Base-by-base conservation (phyloP, 1,139 yeast species). In the Yamadazyma spencermartinsiae region DNA sequence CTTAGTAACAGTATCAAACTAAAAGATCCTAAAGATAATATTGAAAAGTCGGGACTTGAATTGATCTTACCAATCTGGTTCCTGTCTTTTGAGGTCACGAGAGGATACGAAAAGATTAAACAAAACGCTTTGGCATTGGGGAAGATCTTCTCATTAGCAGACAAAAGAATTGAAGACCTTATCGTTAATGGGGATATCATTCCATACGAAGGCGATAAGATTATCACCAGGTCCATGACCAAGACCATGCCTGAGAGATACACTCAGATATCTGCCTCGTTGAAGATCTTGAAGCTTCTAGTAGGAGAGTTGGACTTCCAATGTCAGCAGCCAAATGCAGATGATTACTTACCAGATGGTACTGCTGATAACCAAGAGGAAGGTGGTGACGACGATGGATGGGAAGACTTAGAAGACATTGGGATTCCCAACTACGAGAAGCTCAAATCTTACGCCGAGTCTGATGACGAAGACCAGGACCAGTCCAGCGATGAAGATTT, bases 191-290 rank as follows among this genome's bases (percentile, higher is more conserved):
- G 96, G 4, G 95, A 89, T 44, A 67, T 82, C 10, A 70, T 85
- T 15, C 84, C 86, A 1, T 76, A 80, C 45, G 68, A 79, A 20
- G 74, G 76, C 1, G 79, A 79, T 40, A 55, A 79, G 25, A 89
- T 90, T 31, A 64, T 88, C 7, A 92, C 98, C 0, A 73, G 98
- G 51, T 87, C 97, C 0, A 85, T 81, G 82, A 80, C 95, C 2
- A 80, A 77, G 49, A 61, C 68, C n/a, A 72, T 78, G 74, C 85
- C 86, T 0, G 76, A 80, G 37, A 63, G 68, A 45, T 85, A 72
- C 49, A 79, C 87, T 0, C 80, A 74, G 51, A 72, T 88, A 1
- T 69, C 90, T 0, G 87, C 89, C 0, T 74, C 84, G 12, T 71
- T 74, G 32, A 89, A 88, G 55, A 87, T 90, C 27, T 56, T 89